phyloP scores from a whole-genome alignment of 352 stramenopile genomes.

The Phytophthora europaea region DNA sequence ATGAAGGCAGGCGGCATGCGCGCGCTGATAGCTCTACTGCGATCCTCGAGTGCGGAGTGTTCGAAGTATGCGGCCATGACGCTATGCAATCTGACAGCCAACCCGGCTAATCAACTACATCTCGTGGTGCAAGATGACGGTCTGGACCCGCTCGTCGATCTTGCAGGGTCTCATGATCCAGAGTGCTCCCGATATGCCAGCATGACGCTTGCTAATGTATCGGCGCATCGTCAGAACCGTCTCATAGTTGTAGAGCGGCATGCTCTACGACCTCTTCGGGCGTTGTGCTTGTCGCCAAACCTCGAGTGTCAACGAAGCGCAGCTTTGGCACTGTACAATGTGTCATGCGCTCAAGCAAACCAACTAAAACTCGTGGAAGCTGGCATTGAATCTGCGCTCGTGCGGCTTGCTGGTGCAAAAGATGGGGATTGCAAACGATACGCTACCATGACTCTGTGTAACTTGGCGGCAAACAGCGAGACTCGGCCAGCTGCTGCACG shows the following conservation, averaged over 20 bases:
- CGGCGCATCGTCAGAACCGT: conserved; percentile 90
- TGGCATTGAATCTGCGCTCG: conserved; percentile 89
- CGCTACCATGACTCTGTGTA: conserved; percentile 96
- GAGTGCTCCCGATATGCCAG: conserved; percentile 92
- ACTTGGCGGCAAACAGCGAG: conserved; percentile 95
- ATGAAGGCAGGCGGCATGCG: conserved; percentile 80
- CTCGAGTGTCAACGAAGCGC: conserved; percentile 93
- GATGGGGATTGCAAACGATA: conserved; percentile 96
- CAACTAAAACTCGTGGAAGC: conserved; percentile 92
- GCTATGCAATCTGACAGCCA: conserved; percentile 95
- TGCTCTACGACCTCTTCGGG: conserved; percentile 81
- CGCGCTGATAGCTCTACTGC: conserved; percentile 72
- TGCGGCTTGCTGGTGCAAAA: conserved; percentile 81
- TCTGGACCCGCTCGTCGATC: conserved; percentile 81
- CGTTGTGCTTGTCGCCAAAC: conserved; percentile 81
- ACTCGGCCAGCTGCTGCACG: conserved; percentile 89
- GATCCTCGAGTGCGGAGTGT: conserved; percentile 59
- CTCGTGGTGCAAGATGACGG: conserved; percentile 87
- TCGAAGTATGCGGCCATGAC: conserved; percentile 94
- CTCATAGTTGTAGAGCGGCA: conserved; percentile 90
- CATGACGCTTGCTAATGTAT: conserved; percentile 96
- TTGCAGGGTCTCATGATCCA: conserved; percentile 71
- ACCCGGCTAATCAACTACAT: conserved; percentile 91
- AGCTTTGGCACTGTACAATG: conserved; percentile 95
- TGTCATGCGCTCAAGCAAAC: conserved; percentile 93